A percentile compares a stretch with the other conserved stretches of the same genome.
These are phyloP conservation scores for Stachybotrys chlorohalonatus DNA, from an alignment of 2,329 filamentous ascomycete genomes.

Conservation along the genomic window DNA sequence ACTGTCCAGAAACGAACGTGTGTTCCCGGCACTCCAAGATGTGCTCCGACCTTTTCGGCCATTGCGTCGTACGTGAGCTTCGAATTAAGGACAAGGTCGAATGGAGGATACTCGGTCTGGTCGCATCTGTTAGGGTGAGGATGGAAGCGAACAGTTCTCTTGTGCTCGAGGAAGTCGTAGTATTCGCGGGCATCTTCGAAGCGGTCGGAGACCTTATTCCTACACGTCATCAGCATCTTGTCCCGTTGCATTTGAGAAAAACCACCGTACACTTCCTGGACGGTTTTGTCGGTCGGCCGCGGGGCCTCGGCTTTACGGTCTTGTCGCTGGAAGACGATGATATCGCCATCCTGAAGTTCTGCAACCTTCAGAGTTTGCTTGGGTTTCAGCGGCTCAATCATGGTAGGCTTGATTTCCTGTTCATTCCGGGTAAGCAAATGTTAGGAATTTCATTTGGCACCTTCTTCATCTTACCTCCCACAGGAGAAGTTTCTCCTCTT, in stretches of 20 bases:
- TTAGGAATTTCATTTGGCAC: slow-evolving; percentile 88
- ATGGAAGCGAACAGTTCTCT: slow-evolving; percentile 68
- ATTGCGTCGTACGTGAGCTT: slow-evolving; percentile 88
- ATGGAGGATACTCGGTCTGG: slow-evolving; percentile 51
- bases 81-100: slow-evolving; percentile 71
- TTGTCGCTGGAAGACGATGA: slow-evolving; percentile 82
- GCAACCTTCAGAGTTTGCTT: slow-evolving; percentile 85
- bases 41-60: slow-evolving; percentile 70
- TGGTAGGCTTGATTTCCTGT: slow-evolving; percentile 88
- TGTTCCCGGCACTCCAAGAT: slow-evolving; percentile 68
- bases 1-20: slow-evolving; percentile 90
- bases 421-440: slow-evolving; percentile 54
- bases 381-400: slow-evolving; percentile 91
- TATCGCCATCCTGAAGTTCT: slow-evolving; percentile 94
- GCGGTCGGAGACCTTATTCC: slow-evolving; percentile 31
- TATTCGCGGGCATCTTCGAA: slow-evolving; percentile 71
- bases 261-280: slow-evolving; percentile 20
- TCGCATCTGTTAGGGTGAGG: slow-evolving; percentile 53
- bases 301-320: slow-evolving; percentile 35
- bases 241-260: neutral
- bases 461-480: slow-evolving; percentile 55
- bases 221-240: slow-evolving; percentile 6
- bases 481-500: slow-evolving; percentile 54
- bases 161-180: slow-evolving; percentile 89
- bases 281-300: slow-evolving; percentile 15